These are phyloP conservation scores for Blepharisma undulans DNA, from an alignment of 169 alveolate species.

Conservation along the genomic window DNA sequence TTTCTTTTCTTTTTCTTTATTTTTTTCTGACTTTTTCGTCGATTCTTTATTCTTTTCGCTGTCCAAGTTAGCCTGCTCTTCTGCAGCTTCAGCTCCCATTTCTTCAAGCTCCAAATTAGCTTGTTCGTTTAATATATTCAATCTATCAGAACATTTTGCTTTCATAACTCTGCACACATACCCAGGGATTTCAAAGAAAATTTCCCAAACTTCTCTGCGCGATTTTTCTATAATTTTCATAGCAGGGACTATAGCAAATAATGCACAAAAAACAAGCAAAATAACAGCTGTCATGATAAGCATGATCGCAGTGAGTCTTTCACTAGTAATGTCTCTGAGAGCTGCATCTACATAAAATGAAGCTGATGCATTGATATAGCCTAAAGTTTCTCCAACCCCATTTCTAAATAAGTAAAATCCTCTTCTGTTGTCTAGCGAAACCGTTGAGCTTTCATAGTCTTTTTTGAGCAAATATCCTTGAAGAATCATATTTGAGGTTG, in stretches of 20 bases:
- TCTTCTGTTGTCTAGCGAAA: conserved; percentile 7
- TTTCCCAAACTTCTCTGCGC: conserved; percentile 30
- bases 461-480: conserved; percentile 34
- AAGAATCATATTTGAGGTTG: conserved; percentile 31
- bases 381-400: conserved; percentile 35
- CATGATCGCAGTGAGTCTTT: conserved; percentile 20
- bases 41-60: background rate
- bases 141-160: conserved; percentile 30
- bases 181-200: conserved; percentile 38
- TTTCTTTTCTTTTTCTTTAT: background rate
- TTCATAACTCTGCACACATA: conserved; percentile 35
- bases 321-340: background rate
- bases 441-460: background rate
- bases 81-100: background rate
- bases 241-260: conserved; percentile 36
- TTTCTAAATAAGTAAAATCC: conserved; percentile 37
- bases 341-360: conserved; percentile 23
- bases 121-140: conserved; percentile 13
- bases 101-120: conserved; percentile 20
- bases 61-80: conserved; percentile 9
- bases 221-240: conserved; percentile 5
- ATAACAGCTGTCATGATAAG: conserved; percentile 32
- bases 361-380: conserved; percentile 31
- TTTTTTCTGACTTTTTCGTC: background rate
- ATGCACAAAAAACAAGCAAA: conserved; percentile 28